Conservation (phyloP, 2,329 filamentous ascomycete genomes). For the Grosmannia serpens region DNA sequence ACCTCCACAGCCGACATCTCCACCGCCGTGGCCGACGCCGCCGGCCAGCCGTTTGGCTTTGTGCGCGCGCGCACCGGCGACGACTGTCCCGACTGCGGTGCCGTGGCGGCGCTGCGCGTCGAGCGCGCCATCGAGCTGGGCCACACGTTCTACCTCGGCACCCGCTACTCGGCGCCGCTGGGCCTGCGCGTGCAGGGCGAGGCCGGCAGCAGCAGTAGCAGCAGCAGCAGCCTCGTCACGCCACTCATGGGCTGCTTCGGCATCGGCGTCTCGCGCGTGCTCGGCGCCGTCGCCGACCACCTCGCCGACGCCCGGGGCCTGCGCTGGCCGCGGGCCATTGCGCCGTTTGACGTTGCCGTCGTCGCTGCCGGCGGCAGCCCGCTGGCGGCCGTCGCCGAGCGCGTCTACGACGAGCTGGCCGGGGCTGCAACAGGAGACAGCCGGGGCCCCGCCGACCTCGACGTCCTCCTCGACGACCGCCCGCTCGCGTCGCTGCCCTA, state of each 20-base stretch:
- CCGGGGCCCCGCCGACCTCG: constrained; percentile 29
- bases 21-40: not conserved
- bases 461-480: constrained; percentile 72
- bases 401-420: constrained; percentile 52
- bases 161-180: constrained; percentile 61
- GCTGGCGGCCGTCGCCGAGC: constrained; percentile 34
- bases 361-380: constrained; percentile 37
- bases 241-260: constrained; percentile 91
- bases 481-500: constrained; percentile 52
- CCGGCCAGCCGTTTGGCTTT: constrained; percentile 42
- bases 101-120: constrained; percentile 46
- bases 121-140: constrained; percentile 77
- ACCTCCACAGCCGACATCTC: not conserved
- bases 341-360: constrained; percentile 69
- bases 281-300: constrained; percentile 73
- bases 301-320: constrained; percentile 61
- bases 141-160: constrained; percentile 90
- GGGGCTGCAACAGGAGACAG: not conserved
- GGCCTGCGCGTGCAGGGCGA: constrained; percentile 36
- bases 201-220: constrained; percentile 7
- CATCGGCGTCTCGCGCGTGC: constrained; percentile 82
- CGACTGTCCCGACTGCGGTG: constrained; percentile 56
- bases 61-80: constrained; percentile 57
- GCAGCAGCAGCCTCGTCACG: constrained; percentile 18
- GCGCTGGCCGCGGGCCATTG: constrained; percentile 79